Conservation (phyloP, 1,139 yeast genomes). For the Wickerhamomyces sp. region DNA sequence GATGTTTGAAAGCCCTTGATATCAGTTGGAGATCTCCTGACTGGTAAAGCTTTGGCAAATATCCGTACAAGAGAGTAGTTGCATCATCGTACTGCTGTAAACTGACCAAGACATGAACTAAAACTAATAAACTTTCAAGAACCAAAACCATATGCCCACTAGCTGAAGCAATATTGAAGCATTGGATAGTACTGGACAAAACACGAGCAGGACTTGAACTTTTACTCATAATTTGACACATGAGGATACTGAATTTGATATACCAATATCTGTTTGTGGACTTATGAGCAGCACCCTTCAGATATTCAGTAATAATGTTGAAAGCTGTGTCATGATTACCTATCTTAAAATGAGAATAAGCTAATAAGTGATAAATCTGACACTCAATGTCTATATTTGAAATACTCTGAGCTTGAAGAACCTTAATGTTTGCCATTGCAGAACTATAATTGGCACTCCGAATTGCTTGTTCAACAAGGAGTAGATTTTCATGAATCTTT, state of each 20-base stretch:
- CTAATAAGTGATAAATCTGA: constrained; percentile 23
- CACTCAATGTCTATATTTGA: constrained; percentile 23
- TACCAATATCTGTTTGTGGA: constrained; percentile 36
- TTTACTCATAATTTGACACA: constrained; percentile 36
- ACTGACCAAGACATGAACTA: constrained; percentile 36
- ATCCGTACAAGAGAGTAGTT: constrained; percentile 30
- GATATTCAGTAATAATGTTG: constrained; percentile 29
- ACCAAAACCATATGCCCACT: constrained; percentile 38
- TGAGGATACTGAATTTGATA: constrained; percentile 40
- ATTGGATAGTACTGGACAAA: constrained; percentile 41
- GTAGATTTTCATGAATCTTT: constrained; percentile 10
- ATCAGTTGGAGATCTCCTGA: constrained; percentile 32
- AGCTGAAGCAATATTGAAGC: constrained; percentile 37
- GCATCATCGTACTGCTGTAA: constrained; percentile 37
- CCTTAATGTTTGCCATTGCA: constrained; percentile 10
- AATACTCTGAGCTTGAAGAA: constrained; percentile 13
- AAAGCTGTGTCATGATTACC: constrained; percentile 34
- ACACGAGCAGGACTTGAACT: constrained; percentile 39
- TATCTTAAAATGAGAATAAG: constrained; percentile 19
- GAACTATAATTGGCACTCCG: constrained; percentile 12
- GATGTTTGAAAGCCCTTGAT: constrained; percentile 36
- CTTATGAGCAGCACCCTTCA: constrained; percentile 24
- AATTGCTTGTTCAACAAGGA: constrained; percentile 14
- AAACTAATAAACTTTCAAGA: constrained; percentile 37
- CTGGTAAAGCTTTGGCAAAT: constrained; percentile 39